Evolutionary conservation across 1,139 yeast genomes (phyloP), one percentile per base, ranked within the genome.

Genomic region (Blastobotrys petasosporus): DNA sequence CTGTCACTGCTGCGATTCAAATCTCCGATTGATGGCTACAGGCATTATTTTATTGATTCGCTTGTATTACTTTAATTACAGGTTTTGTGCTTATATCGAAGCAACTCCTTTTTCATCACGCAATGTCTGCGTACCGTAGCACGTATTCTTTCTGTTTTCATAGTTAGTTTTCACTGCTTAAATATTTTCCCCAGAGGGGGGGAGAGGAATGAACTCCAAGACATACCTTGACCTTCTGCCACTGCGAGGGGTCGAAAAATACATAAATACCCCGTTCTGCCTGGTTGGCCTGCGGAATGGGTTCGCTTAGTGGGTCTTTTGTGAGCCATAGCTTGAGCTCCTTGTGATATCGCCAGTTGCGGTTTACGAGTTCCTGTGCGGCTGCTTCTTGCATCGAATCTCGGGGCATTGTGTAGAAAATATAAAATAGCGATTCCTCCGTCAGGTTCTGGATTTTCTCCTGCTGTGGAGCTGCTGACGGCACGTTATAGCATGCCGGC

Each of bases 291-390:
- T 87, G 88, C 55, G 82, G 83, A 12, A 86, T 78, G 0, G 97
- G 97, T 63, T 92, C 97, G 52, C 83, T 81, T 58, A 80, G 78
- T 35, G 95, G 86, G 60, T 90, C 97, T 66, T 92, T 94, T 12
- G 98, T 92, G 51, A 94, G 71, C 98, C 98, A 94, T 41, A 94
- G 88, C 67, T 90, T 94, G 49, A 92, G 76, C 52, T 87, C 95
- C 67, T 90, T 92, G 67, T 94, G 98, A 61, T 86, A 94, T 54
- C 98, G 77, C 99, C 99, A 94, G 66, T 90, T 92, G 56, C 98
- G 76, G 51, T 82, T 82, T 36, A 75, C 72, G 58, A 94, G 75
- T 64, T 92, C 98, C 49, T 92, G 75, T 1, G 97, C 95, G 2
- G 95, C 94, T 49, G 87, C 76, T 64, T 94, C 98, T 65, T 94